These are phyloP conservation scores for Fusarium robinianum DNA, from an alignment of 2,329 filamentous ascomycete species.

Conservation along the genomic window DNA sequence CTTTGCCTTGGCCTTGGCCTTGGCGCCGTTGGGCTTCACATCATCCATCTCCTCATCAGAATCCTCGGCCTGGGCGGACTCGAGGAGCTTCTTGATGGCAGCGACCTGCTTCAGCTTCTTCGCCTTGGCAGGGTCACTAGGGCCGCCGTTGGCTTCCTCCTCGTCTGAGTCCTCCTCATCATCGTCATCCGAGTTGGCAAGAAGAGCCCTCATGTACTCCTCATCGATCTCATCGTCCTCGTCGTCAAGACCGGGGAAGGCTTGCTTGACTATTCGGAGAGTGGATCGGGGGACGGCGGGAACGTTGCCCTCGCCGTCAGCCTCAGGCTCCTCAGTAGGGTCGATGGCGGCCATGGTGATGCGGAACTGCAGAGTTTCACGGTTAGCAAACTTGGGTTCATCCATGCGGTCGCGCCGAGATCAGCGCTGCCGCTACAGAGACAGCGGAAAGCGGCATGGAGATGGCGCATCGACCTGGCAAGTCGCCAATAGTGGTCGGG, in stretches of 20 bases:
- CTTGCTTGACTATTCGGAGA: slow-evolving; percentile 84
- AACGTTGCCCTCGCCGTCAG: slow-evolving; percentile 64
- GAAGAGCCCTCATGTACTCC: slow-evolving; percentile 62
- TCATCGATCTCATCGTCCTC: slow-evolving; percentile 70
- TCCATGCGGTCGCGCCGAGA: no score
- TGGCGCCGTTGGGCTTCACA: slow-evolving; percentile 64
- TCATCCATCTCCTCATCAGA: slow-evolving; percentile 76
- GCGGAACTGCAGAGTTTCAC: slow-evolving; percentile 70
- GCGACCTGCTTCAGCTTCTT: slow-evolving; percentile 84
- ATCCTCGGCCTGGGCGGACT: slow-evolving; percentile 64
- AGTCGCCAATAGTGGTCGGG: neutral
- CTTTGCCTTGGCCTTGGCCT: slow-evolving; percentile 67
- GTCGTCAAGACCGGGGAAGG: slow-evolving; percentile 60
- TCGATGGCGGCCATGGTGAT: slow-evolving; percentile 99
- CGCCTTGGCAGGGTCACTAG: slow-evolving; percentile 86
- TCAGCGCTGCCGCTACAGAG: slow-evolving; percentile 21
- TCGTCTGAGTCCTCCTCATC: slow-evolving; percentile 59
- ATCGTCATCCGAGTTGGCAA: slow-evolving; percentile 54
- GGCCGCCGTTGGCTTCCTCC: slow-evolving; percentile 81
- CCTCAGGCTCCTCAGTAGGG: slow-evolving; percentile 75
- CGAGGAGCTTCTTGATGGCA: slow-evolving; percentile 76
- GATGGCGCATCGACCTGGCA: neutral
- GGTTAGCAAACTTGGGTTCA: slow-evolving; percentile 15
- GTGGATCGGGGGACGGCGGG: slow-evolving; percentile 75
- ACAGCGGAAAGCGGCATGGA: slow-evolving; percentile 2